phyloP scores from a whole-genome alignment of 192 early-diverging fungal species.

The Coemansia sp. region DNA sequence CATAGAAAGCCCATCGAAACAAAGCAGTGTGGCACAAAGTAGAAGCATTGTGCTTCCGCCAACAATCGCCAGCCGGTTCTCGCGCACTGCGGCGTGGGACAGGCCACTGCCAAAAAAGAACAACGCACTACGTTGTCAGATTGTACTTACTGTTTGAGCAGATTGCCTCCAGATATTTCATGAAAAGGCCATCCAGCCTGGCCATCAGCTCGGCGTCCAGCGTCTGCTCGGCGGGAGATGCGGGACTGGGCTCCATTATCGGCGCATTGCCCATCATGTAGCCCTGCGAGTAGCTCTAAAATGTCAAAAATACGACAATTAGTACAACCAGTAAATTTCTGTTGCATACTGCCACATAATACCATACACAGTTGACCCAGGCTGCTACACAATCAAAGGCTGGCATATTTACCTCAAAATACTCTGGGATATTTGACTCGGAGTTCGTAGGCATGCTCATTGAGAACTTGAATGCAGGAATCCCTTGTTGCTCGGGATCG shows the following conservation, averaged over 20 bases:
- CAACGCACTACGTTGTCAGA: slow-evolving; percentile 1
- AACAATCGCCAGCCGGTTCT: not conserved
- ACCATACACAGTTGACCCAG: not conserved
- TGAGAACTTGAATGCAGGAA: slow-evolving; percentile 47
- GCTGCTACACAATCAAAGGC: not conserved
- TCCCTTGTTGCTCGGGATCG: slow-evolving; percentile 29
- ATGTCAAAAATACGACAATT: slow-evolving; percentile 6
- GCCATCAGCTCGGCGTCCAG: slow-evolving; percentile 50
- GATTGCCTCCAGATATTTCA: slow-evolving; percentile 64
- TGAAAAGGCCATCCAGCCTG: slow-evolving; percentile 64
- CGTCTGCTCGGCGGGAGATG: slow-evolving; percentile 44
- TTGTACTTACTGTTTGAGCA: slow-evolving; percentile 65
- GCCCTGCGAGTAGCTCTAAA: slow-evolving; percentile 50
- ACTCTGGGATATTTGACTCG: slow-evolving; percentile 44
- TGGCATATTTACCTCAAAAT: slow-evolving; percentile 38
- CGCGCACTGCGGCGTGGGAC: not conserved
- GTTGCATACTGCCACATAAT: slow-evolving; percentile 2
- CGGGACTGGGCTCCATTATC: slow-evolving; percentile 39
- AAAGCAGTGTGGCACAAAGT: slow-evolving; percentile 7
- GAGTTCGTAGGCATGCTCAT: slow-evolving; percentile 36
- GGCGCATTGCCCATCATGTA: slow-evolving; percentile 35
- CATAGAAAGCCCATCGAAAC: slow-evolving; percentile 5
- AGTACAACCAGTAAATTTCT: not conserved
- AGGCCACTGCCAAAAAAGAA: not conserved
- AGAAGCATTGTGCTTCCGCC: not conserved